Conservation (phyloP, 2,329 filamentous ascomycete species). For the Trichophyton benhamiae region DNA sequence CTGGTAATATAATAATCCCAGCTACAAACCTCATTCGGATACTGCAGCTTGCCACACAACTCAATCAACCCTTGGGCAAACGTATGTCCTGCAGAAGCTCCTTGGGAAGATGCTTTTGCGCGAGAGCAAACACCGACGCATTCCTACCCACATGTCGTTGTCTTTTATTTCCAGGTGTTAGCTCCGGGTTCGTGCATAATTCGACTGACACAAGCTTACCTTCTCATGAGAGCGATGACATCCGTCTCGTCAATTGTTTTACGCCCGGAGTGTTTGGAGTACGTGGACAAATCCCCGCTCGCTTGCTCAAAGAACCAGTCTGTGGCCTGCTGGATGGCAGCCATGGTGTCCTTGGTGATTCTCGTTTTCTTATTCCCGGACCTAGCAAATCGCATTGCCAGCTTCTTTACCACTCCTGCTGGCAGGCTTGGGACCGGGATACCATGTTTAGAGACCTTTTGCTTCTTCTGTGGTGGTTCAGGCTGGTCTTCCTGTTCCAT, state of each 20-base stretch:
- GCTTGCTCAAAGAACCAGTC: conserved; percentile 90
- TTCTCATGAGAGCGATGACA: conserved; percentile 67
- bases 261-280: conserved; percentile 67
- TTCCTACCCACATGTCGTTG: conserved; percentile 62
- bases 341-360: conserved; percentile 60
- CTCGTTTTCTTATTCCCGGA: conserved; percentile 55
- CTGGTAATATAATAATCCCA: conserved; percentile 43
- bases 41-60: conserved; percentile 4
- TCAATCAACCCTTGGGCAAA: conserved; percentile 11
- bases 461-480: conserved; percentile 22
- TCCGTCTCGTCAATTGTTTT: conserved; percentile 81
- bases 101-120: conserved; percentile 66
- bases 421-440: conserved; percentile 66
- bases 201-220: conserved; percentile 42
- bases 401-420: conserved; percentile 55
- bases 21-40: neutral
- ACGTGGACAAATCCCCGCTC: conserved; percentile 65
- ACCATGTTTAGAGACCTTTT: conserved; percentile 55
- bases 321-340: conserved; percentile 64
- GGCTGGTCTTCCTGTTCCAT: conserved; percentile 8
- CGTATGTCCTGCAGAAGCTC: conserved; percentile 71
- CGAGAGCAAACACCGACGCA: conserved; percentile 73
- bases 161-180: conserved; percentile 34
- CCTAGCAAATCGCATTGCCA: conserved; percentile 54
- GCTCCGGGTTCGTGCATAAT: neutral